These are phyloP conservation scores for Clonostachys rhizophaga DNA, from an alignment of 2,329 filamentous ascomycete species.

Conservation along the genomic window DNA sequence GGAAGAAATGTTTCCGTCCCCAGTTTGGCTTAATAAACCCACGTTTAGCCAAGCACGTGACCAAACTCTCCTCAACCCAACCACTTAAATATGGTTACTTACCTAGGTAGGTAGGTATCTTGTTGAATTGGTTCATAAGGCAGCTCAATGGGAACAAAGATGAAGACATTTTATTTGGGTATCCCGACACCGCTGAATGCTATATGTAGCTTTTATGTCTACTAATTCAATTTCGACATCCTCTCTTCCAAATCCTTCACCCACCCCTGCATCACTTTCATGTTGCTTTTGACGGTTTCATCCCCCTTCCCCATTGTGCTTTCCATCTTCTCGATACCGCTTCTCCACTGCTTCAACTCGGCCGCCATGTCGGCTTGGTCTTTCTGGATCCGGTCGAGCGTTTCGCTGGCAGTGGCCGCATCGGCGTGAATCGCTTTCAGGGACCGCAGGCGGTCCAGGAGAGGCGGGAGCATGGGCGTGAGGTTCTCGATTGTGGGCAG, in stretches of 20 bases:
- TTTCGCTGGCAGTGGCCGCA: conserved; percentile 76
- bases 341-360: conserved; percentile 83
- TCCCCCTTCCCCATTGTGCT: conserved; percentile 66
- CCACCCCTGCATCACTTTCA: conserved; percentile 82
- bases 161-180: not conserved
- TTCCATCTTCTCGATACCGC: conserved; percentile 76
- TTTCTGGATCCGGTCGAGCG: conserved; percentile 71
- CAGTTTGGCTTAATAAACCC: not conserved
- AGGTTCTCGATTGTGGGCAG: conserved; percentile 85
- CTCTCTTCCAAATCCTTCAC: conserved; percentile 81
- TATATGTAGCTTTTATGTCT: too few species aligned
- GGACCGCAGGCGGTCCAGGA: conserved; percentile 81
- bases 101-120: too few species aligned
- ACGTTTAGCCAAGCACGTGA: not conserved
- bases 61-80: not conserved
- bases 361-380: conserved; percentile 76
- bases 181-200: too few species aligned
- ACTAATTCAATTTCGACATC: conserved; percentile 53
- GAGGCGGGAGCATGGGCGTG: conserved; percentile 75
- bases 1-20: not conserved
- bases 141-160: not conserved
- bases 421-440: conserved; percentile 81
- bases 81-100: too few species aligned
- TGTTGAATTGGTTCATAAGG: too few species aligned
- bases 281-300: conserved; percentile 69